These are phyloP conservation scores for Scenedesmus sp. DNA, from an alignment of 163 green algal genomes.

Conservation along the genomic window DNA sequence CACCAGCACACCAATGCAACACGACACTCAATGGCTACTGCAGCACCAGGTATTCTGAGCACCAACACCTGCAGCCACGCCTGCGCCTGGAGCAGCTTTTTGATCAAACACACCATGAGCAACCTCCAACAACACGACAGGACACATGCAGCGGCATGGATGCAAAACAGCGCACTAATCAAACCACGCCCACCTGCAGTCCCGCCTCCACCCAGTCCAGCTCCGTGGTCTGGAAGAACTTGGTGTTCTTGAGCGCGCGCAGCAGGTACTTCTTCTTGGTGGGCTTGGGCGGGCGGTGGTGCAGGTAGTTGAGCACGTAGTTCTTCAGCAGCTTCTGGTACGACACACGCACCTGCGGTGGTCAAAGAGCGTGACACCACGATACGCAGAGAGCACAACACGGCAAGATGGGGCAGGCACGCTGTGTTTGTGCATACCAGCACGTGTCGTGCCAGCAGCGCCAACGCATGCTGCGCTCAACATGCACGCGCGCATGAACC, in stretches of 20 bases:
- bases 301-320: slow-evolving; percentile 97
- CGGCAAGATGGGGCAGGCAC: background rate
- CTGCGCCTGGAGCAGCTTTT: slow-evolving; percentile 99
- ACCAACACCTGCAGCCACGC: slow-evolving; percentile 89
- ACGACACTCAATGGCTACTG: no score
- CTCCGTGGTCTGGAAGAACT: slow-evolving; percentile 99
- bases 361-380: background rate
- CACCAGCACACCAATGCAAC: no score
- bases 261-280: slow-evolving; percentile 98
- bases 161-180: background rate
- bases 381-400: background rate
- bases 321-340: slow-evolving; percentile 99
- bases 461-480: no score
- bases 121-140: slow-evolving; percentile 26
- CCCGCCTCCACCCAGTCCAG: slow-evolving; percentile 99
- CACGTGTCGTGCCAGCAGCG: no score
- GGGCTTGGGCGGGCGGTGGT: slow-evolving; percentile 92
- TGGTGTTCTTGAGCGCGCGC: slow-evolving; percentile 93
- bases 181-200: slow-evolving; percentile 77
- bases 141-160: no score
- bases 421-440: background rate
- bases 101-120: slow-evolving; percentile 75
- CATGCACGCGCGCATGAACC: no score
- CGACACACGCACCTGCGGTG: slow-evolving; percentile 89
- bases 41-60: background rate